Evolutionary conservation across 148 eudicot species (phyloP), one percentile per base, ranked within the genome.

Genomic region (Chenopodium album): DNA sequence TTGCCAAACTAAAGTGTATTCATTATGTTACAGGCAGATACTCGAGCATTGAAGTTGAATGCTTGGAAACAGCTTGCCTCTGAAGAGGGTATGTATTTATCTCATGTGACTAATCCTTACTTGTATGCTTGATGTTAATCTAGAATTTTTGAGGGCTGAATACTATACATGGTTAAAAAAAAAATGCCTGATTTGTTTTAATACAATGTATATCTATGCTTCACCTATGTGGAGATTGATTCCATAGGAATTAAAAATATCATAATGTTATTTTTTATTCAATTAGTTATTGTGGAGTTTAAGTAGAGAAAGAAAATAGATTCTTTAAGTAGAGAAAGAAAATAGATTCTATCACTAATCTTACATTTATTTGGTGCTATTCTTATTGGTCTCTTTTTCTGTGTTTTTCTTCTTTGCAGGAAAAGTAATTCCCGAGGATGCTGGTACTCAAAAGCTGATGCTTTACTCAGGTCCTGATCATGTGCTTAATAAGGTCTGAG

Each of bases 51-150:
- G 84, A 95, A 91, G 86, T 85, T 92, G 87, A 83, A 90, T 82
- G 92, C 98, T 11, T 95, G 99, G 99, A 88, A 84, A 89, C 97
- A 93, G 83, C 97, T 95, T 82, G 98, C 98, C 59, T 84, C 79
- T 69, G 98, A 93, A 81, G 98, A 93, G 88, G 98, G 99, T 95
- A 78, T 48, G 82, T 83, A 26, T 29, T 48, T 29, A 63, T 48
- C 67, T 54, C 9, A 8, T 47, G 28, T 56, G 64, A 64, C 34
- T 73, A 70, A 6, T 62, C 44, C 48, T 62, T 63, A 66, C 14
- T 64, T 10, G 4, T 22, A 48, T 73, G 59, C 14, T 34, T 78
- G n/a, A 26, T 32, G 28, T 20, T 34, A 62, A 54, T 56, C 37
- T 31, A 16, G 20, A 77, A 62, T 29, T 22, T 10, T 29, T 47